Base-by-base conservation (phyloP, 1,284 basidiomycete species). In the Cystobasidiaceae sp. region DNA sequence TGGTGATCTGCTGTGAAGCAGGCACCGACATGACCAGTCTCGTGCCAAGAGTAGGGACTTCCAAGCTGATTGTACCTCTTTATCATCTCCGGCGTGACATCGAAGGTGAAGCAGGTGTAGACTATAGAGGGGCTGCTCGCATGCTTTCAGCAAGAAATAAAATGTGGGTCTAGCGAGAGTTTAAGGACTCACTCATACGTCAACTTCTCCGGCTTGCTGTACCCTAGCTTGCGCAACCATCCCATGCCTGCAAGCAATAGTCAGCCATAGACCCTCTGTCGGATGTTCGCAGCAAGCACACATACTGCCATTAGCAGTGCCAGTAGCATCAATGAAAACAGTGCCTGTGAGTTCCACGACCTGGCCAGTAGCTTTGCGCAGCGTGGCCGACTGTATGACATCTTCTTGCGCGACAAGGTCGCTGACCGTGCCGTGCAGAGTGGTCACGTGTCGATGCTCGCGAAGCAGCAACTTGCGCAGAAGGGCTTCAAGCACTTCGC, bases 401-500 rank as follows among this genome's bases (percentile, higher is more conserved):
- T 45, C 57, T 21, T 30, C 33, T 19, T 52, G 39, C 5, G 34
- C 45, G 9, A 33, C 34, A 1, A 67, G 13, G 23, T 51, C 61
- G 7, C 39, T 43, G 15, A 55, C 61, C 11, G 51, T 64, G 32
- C 52, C 61, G 28, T 51, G 41, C n/a, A 46, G 27, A n/a, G 61
- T 23, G 11, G 19, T 30, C 5, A 64, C 61, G 27, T 45, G 28
- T 8, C 39, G 39, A 27, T 41, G 43, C 17, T 30, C n/a, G 23
- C 37, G 32, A 21, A 64, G 32, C 5, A 64, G 28, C 17, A 64
- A 19, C 4, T 39, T 28, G 21, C 61, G 50, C 21, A 64, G 44
- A 27, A 64, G 52, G 28, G 61, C 61, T 57, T 64, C 61, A 19
- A 64, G 51, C 11, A 55, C 61, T 44, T 64, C 61, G n/a, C 61